These are phyloP conservation scores for Diaporthe australafricana DNA, from an alignment of 2,329 filamentous ascomycete species.

Conservation along the genomic window DNA sequence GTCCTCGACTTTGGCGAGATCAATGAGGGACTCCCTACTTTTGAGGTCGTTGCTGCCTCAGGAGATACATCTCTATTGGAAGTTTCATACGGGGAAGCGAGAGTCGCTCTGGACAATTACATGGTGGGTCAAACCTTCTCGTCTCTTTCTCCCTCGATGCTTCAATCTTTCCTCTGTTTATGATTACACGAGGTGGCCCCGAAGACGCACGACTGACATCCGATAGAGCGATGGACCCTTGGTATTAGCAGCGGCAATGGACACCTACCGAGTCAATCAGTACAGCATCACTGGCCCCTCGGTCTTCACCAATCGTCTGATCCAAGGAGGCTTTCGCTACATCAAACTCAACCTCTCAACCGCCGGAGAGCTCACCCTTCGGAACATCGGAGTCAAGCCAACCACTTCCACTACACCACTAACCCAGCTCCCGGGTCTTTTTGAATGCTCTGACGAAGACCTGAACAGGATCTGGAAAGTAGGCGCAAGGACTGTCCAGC, in stretches of 20 bases:
- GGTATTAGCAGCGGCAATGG: not conserved
- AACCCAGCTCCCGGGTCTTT: not conserved
- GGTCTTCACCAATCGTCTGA: not conserved
- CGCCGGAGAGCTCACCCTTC: not conserved
- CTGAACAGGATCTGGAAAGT: not conserved
- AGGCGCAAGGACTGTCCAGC: not conserved
- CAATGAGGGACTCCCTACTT: not conserved
- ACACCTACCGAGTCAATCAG: constrained; percentile 2
- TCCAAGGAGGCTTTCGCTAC: not conserved
- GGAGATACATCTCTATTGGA: not conserved
- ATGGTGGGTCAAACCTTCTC: too few relatives aligned
- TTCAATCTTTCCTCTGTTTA: too few relatives aligned
- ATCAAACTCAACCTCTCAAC: not conserved
- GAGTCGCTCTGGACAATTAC: not conserved
- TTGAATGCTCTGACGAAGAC: not conserved
- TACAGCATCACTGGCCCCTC: not conserved
- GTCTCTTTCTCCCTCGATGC: too few relatives aligned
- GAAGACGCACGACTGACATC: too few relatives aligned
- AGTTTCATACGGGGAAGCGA: not conserved
- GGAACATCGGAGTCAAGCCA: not conserved
- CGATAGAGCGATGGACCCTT: constrained; percentile 1
- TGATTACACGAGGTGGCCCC: too few relatives aligned
- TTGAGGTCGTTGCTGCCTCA: not conserved
- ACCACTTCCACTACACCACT: not conserved
- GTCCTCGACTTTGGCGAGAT: not conserved